phyloP scores from a whole-genome alignment of 805 yeast species.

The Maudiozyma pseudohumilis region DNA sequence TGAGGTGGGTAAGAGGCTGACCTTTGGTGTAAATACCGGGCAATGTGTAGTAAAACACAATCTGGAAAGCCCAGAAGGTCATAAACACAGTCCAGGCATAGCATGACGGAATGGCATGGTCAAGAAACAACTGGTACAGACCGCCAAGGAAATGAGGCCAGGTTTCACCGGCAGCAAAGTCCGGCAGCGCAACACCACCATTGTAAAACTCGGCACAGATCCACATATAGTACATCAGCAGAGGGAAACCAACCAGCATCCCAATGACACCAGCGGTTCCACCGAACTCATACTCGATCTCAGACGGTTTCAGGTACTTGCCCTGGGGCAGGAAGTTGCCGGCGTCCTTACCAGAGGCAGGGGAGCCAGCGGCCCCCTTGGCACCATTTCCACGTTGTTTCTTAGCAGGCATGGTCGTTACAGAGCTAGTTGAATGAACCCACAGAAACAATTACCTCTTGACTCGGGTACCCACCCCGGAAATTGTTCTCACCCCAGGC shows the following conservation, averaged over 20 bases:
- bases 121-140: constrained; percentile 36
- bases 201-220: constrained; percentile 71
- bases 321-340: constrained; percentile 26
- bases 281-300: constrained; percentile 82
- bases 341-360: too few relatives aligned
- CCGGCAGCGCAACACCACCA: constrained; percentile 68
- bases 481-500: too few relatives aligned
- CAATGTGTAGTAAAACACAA: constrained; percentile 62
- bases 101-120: constrained; percentile 48
- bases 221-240: constrained; percentile 96
- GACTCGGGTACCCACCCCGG: too few relatives aligned
- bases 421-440: too few relatives aligned
- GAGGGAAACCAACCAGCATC: constrained; percentile 89
- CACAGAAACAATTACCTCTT: too few relatives aligned
- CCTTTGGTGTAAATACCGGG: constrained; percentile 97
- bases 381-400: neutral
- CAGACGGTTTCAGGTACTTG: constrained; percentile 37
- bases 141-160: constrained; percentile 41
- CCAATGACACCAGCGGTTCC: constrained; percentile 84
- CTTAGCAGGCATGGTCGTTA: neutral
- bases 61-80: constrained; percentile 60
- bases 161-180: constrained; percentile 43
- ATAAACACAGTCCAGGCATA: constrained; percentile 64
- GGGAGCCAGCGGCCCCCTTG: neutral
- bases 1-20: constrained; percentile 76